Evolutionary conservation across 192 early-diverging fungal genomes (phyloP), one percentile per base, ranked within the genome.

Genomic region (Dimargaris xerosporica): DNA sequence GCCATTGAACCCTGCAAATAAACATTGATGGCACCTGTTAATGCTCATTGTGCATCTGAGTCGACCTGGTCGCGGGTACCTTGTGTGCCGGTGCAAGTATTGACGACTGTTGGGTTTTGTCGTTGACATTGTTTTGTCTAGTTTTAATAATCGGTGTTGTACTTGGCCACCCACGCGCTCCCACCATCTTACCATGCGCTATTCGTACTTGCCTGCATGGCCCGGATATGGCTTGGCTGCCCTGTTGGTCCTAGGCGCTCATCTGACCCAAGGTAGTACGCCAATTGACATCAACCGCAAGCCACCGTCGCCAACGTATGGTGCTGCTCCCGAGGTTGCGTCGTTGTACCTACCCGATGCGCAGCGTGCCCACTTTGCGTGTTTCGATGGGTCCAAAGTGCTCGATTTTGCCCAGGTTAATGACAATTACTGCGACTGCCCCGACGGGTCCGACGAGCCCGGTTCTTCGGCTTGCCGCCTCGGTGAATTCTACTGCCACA

Each of bases 381-480:
- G 94, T 62, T 69, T 91, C 23, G 91, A 93, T 65, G 82, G 80
- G 7, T 82, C 82, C 9, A 74, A 75, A 30, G 67, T 44, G 25
- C 88, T 97, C 30, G 80, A 82, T 1, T 84, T 80, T 61, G 67
- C 70, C 1, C 77, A 82, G 2, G 81, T 98, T 45, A 98, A 98
- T 61, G 93, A 98, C 70, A 91, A 98, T 71, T 98, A 94, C 65
- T 98, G 95, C 77, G 93, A 98, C 73, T 98, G 95, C 66, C 28
- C 75, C 45, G 95, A 98, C 71, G 92, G 93, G 3, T 87, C 85
- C 16, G 95, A 98, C 69, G 95, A 98, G 67, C 91, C 93, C 26
- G 94, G 94, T 11, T 96, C 96, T 2, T 88, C 93, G 11, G 96
- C 96, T 9, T 99, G 96, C 70, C 69, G 69, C 25, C 85, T 89